Base-by-base conservation (phyloP, 805 yeast species). In the Pichia sporocuriosa region DNA sequence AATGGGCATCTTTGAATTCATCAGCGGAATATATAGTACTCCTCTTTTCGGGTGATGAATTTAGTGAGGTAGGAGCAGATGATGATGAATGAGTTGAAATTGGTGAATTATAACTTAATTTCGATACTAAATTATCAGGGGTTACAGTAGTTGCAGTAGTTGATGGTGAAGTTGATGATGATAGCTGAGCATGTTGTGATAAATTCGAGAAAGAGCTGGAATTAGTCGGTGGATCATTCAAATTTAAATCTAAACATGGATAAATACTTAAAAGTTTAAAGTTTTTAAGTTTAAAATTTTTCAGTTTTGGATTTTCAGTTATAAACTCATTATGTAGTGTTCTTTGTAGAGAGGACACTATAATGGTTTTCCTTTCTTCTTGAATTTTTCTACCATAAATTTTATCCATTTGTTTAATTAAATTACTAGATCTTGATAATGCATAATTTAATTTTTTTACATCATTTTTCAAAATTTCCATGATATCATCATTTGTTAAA, bases 391-490 rank as follows among this genome's bases (percentile, higher is more conserved):
- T 33, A 19, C 50, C 47, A 21, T 50, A 45, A 4, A 44, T 23
- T 16, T 30, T 50, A 35, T 58, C 61, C 11, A 54, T 51, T 27
- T 54, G 53, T n/a, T 32, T 13, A 23, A 53, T 56, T 6, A 43
- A 39, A 21, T 45, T 39, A 32, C 57, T 52, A 20, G 56, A 32
- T 32, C 46, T 48, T 19, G 24, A n/a, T 17, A 59, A 47, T 22
- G 55, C 47, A 11, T 46, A 32, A 35, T 50, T 49, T 31, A 62
- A 45, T 9, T 32, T 25, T 35, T 47, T 50, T 4, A 62, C 57
- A 42, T 62, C 66, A n/a, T 50, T 48, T 31, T 63, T 51, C 32
- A 56, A 53, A 24, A 60, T 20, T 12, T 53, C 52, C 32, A 58
- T 48, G 28, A 61, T 32, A 17, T 59, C 56, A 25, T 57, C 58